Evolutionary conservation across 164 flowering plant species (phyloP).

Genomic region (Taxillus chinensis): DNA sequence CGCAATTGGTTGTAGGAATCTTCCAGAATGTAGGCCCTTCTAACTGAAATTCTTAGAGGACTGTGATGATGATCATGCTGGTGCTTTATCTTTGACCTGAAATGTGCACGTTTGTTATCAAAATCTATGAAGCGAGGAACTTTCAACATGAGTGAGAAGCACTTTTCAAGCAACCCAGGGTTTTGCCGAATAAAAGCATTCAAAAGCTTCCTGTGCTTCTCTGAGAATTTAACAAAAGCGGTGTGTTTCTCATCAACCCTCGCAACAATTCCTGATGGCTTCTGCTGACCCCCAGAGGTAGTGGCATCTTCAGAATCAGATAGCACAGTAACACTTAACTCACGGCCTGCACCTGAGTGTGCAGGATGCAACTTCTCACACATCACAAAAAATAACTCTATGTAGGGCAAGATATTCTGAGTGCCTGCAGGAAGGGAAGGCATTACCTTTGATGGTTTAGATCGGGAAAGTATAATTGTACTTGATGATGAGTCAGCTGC

Average conservation of each 20-base stretch:
- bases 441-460: conserved; percentile 40
- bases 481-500: conserved; percentile 29
- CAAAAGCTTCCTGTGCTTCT: conserved; percentile 81
- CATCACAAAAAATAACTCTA: conserved; percentile 90
- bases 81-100: conserved; percentile 92
- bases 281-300: conserved; percentile 35
- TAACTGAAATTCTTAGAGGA: conserved; percentile 83
- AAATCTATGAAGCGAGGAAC: conserved; percentile 94
- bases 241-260: conserved; percentile 67
- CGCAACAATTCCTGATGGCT: conserved; percentile 21
- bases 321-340: conserved; percentile 27
- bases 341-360: conserved; percentile 43
- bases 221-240: conserved; percentile 85
- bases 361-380: conserved; percentile 87
- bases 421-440: conserved; percentile 91
- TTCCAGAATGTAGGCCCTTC: conserved; percentile 95
- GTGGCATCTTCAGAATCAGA: conserved; percentile 65
- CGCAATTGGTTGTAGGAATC: conserved; percentile 96
- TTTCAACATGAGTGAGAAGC: too few relatives aligned
- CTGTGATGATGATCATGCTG: conserved; percentile 93
- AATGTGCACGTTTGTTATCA: conserved; percentile 86
- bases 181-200: conserved; percentile 89
- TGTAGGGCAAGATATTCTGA: conserved; percentile 85
- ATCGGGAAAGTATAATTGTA: conserved; percentile 22
- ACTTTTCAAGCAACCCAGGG: too few relatives aligned